phyloP scores from a whole-genome alignment of 805 yeast genomes.

The Yarrowia keelungensis region DNA sequence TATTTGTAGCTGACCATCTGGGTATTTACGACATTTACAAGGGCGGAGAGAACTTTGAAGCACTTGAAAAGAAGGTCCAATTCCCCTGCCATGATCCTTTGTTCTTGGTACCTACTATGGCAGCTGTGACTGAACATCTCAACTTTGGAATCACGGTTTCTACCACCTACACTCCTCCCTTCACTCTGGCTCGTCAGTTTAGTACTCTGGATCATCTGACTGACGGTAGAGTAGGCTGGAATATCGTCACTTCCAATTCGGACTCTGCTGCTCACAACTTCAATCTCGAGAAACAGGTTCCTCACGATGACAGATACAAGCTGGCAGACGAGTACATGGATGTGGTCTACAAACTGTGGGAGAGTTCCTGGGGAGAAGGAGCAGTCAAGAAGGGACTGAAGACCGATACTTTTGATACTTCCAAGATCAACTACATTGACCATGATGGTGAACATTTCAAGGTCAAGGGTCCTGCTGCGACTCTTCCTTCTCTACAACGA shows the following conservation, averaged over 20 bases:
- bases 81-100: slow-evolving; percentile 54
- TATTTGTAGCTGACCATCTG: slow-evolving; percentile 54
- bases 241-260: slow-evolving; percentile 55
- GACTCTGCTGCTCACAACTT: slow-evolving; percentile 55
- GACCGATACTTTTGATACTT: slow-evolving; percentile 47
- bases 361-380: slow-evolving; percentile 57
- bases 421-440: slow-evolving; percentile 53
- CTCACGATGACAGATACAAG: slow-evolving; percentile 55
- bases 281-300: slow-evolving; percentile 51
- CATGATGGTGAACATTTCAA: slow-evolving; percentile 54
- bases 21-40: slow-evolving; percentile 54
- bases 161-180: slow-evolving; percentile 56
- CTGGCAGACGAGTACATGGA: slow-evolving; percentile 54
- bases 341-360: slow-evolving; percentile 53
- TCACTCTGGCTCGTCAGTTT: slow-evolving; percentile 54
- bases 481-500: slow-evolving; percentile 56
- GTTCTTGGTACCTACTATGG: slow-evolving; percentile 54
- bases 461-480: slow-evolving; percentile 55
- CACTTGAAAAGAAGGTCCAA: slow-evolving; percentile 50
- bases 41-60: slow-evolving; percentile 51
- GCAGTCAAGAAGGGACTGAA: slow-evolving; percentile 49
- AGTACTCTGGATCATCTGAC: slow-evolving; percentile 57
- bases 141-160: slow-evolving; percentile 55
- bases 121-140: slow-evolving; percentile 54
- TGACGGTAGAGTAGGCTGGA: slow-evolving; percentile 58